These are phyloP conservation scores for Mycosphaerella sp. DNA, from an alignment of 2,329 filamentous ascomycete species.

Conservation along the genomic window DNA sequence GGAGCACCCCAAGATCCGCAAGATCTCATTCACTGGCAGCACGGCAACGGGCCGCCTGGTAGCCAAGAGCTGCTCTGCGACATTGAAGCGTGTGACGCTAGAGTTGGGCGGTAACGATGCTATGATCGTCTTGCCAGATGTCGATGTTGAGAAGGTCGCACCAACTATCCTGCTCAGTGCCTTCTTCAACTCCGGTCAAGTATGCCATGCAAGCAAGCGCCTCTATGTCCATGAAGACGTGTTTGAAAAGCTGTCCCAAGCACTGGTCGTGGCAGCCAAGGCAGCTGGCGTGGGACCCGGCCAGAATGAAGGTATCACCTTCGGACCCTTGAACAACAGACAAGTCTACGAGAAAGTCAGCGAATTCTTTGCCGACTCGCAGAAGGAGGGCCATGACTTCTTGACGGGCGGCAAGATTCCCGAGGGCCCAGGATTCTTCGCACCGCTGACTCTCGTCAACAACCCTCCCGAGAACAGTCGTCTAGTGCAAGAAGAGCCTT, in stretches of 20 bases:
- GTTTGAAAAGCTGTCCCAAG: constrained; percentile 71
- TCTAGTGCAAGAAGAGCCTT: constrained; percentile 90
- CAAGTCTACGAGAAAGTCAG: constrained; percentile 81
- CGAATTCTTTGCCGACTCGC: constrained; percentile 63
- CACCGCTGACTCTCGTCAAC: constrained; percentile 67
- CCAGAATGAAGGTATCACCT: constrained; percentile 45
- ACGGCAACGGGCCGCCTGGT: constrained; percentile 78
- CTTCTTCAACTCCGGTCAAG: constrained; percentile 95
- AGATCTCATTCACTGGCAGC: constrained; percentile 87
- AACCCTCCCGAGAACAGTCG: constrained; percentile 72
- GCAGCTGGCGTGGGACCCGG: constrained; percentile 64
- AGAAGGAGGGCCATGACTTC: constrained; percentile 73
- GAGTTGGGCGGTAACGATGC: constrained; percentile 92
- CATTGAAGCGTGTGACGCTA: constrained; percentile 55
- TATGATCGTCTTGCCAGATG: constrained; percentile 75
- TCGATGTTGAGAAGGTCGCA: constrained; percentile 80
- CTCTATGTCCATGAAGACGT: constrained; percentile 85
- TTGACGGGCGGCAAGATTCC: constrained; percentile 38
- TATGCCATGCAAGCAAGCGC: constrained; percentile 84
- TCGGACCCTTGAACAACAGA: constrained; percentile 45
- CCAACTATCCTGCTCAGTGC: constrained; percentile 88
- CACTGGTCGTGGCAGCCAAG: constrained; percentile 75
- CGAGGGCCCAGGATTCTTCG: constrained; percentile 34
- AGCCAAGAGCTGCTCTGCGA: constrained; percentile 64
- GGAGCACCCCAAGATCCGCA: constrained; percentile 65